Evolutionary conservation across 371 early-diverging fungal species (phyloP).

Genomic region (Chytridium lagenaria): DNA sequence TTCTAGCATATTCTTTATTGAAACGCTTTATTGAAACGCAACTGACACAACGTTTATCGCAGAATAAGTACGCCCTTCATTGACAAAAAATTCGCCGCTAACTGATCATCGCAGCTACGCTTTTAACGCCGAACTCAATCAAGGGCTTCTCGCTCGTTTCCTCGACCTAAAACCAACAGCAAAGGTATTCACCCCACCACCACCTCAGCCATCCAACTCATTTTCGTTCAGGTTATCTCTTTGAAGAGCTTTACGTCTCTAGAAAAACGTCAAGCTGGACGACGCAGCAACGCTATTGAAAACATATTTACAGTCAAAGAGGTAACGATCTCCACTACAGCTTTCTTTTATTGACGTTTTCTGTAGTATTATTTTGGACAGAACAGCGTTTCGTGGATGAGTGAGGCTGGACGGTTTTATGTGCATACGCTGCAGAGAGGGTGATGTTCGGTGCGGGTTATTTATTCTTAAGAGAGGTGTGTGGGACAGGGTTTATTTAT

Average conservation of each 20-base stretch:
- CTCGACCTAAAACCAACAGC: conserved; percentile 90
- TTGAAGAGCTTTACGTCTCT: conserved; percentile 2
- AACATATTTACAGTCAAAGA: conserved; percentile 79
- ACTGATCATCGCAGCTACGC: conserved; percentile 65
- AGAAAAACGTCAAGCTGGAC: conserved; percentile 38
- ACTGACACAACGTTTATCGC: not conserved
- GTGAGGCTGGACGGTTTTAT: conserved; percentile 84
- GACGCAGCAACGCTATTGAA: conserved; percentile 81
- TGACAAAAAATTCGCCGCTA: not conserved
- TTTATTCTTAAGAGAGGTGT: too few species aligned
- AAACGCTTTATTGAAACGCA: not conserved
- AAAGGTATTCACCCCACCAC: conserved; percentile 52
- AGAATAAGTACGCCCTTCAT: not conserved
- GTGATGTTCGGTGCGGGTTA: too few species aligned
- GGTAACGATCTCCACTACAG: conserved; percentile 14
- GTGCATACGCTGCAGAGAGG: conserved; percentile 77
- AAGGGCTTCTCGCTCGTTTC: conserved; percentile 79
- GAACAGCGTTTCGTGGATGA: conserved; percentile 92
- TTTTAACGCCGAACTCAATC: conserved; percentile 84
- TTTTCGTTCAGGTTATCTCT: conserved; percentile 12
- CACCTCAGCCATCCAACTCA: not conserved
- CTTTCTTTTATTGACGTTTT: not conserved
- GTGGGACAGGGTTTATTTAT: too few species aligned
- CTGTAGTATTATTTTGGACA: conserved; percentile 77
- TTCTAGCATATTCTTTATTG: not conserved